Conservation (phyloP, 2,329 filamentous ascomycete species). For the Aspergillus niger region DNA sequence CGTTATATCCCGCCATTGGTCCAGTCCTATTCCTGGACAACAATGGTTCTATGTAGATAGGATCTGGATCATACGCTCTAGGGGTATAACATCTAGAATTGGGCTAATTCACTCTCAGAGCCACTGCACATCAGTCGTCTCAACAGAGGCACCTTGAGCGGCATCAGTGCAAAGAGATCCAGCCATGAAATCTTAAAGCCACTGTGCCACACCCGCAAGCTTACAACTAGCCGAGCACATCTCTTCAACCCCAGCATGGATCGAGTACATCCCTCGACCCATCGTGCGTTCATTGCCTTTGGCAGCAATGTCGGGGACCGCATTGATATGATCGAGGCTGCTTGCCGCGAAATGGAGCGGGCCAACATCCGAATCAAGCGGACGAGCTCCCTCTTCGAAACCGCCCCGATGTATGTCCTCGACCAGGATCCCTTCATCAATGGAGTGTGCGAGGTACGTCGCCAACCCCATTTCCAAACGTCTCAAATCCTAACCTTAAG, state of each 20-base stretch:
- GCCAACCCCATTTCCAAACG: conserved; percentile 2
- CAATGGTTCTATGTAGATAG: background rate
- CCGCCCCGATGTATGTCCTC: conserved; percentile 91
- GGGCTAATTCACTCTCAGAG: background rate
- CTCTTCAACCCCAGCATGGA: conserved; percentile 23
- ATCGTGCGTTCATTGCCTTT: conserved; percentile 75
- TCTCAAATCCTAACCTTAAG: conserved; percentile 8
- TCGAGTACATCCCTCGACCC: conserved; percentile 22
- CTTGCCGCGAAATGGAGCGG: conserved; percentile 74
- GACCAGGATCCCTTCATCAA: conserved; percentile 90
- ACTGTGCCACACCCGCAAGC: conserved; percentile 2
- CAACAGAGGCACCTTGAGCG: background rate
- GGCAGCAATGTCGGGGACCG: conserved; percentile 92
- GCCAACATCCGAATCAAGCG: conserved; percentile 71
- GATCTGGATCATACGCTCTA: background rate
- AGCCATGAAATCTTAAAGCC: conserved; percentile 12
- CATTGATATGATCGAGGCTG: conserved; percentile 79
- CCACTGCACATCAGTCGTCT: background rate
- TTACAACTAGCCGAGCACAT: conserved; percentile 15
- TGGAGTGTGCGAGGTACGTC: conserved; percentile 81
- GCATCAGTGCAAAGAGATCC: background rate
- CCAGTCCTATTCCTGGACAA: background rate
- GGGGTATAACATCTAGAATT: background rate
- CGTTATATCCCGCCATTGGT: background rate
- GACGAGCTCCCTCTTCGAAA: conserved; percentile 92